Conservation (phyloP, 2,329 filamentous ascomycete species). For the Lecanicillium sp. region DNA sequence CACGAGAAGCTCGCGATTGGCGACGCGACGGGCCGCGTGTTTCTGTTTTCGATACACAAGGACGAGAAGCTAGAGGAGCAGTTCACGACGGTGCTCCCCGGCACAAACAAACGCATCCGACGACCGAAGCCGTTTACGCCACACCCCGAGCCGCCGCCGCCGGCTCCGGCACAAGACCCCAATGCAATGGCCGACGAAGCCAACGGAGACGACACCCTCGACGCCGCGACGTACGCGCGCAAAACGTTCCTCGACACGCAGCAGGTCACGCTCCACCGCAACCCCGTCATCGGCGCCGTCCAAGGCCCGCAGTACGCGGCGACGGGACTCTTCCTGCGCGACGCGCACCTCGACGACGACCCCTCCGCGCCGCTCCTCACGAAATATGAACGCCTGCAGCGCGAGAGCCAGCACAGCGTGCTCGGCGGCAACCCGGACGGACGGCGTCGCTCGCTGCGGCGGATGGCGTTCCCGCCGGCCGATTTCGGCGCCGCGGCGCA, state of each 20-base stretch:
- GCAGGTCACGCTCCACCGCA: conserved; percentile 36
- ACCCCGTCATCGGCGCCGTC: conserved; percentile 47
- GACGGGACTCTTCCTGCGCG: conserved; percentile 40
- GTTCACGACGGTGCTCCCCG: conserved; percentile 31
- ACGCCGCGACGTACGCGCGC: conserved; percentile 20
- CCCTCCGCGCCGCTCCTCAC: conserved; percentile 39
- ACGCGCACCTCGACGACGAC: conserved; percentile 43
- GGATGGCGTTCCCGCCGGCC: neutral
- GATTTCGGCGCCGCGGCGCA: neutral
- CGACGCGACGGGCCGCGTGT: conserved; percentile 56
- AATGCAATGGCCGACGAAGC: conserved; percentile 11
- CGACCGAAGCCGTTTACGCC: conserved; percentile 43
- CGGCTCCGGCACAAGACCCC: conserved; percentile 19
- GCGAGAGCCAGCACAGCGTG: conserved; percentile 29
- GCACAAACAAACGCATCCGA: conserved; percentile 31
- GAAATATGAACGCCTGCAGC: conserved; percentile 38
- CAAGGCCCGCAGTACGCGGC: conserved; percentile 48
- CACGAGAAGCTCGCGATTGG: conserved; percentile 50
- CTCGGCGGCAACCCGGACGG: conserved; percentile 19
- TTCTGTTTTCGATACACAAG: conserved; percentile 45
- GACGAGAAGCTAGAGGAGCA: conserved; percentile 31
- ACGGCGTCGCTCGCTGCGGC: conserved; percentile 2
- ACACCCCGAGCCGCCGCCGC: conserved; percentile 44
- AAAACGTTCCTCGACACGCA: conserved; percentile 29
- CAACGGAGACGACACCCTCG: neutral